A percentile compares a stretch with the other conserved stretches of the same genome.
Conservation (phyloP, 768 basidiomycete species). For the Rhizopogon rudus region DNA sequence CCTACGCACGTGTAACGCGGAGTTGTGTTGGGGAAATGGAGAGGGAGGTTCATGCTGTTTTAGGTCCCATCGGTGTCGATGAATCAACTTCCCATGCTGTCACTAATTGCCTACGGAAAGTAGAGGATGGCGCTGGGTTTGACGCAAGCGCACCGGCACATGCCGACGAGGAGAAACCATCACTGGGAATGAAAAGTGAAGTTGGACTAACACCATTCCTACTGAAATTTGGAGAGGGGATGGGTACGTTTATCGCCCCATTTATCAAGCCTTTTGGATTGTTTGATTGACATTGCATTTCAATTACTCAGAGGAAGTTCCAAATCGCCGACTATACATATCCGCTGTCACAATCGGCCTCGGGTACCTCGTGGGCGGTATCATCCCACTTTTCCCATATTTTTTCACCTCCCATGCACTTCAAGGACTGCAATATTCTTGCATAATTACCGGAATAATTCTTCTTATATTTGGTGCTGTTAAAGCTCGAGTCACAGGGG, state of each 20-base stretch:
- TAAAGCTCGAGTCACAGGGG: constrained; percentile 87
- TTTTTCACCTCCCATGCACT: constrained; percentile 79
- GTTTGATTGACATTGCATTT: background rate
- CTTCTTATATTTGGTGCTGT: constrained; percentile 88
- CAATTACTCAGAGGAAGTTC: constrained; percentile 70
- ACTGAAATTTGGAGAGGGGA: constrained; percentile 91
- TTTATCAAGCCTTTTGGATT: background rate
- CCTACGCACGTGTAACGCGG: constrained; percentile 75
- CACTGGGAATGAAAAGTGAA: constrained; percentile 64
- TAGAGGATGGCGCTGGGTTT: constrained; percentile 43
- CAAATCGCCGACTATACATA: constrained; percentile 75
- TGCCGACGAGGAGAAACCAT: constrained; percentile 51
- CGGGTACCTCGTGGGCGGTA: constrained; percentile 89
- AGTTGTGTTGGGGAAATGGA: constrained; percentile 96
- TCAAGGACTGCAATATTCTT: constrained; percentile 67
- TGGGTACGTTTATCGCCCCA: constrained; percentile 48
- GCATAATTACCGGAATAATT: constrained; percentile 75
- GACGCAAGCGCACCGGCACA: constrained; percentile 11
- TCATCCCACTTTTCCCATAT: constrained; percentile 90
- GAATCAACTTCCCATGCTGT: constrained; percentile 75
- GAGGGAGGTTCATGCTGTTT: constrained; percentile 84
- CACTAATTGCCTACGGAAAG: constrained; percentile 65
- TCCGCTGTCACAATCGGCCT: constrained; percentile 95
- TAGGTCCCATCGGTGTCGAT: constrained; percentile 88
- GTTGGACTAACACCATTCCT: constrained; percentile 91